phyloP scores from a whole-genome alignment of 768 basidiomycete genomes.

The Filobasidium wieringae region DNA sequence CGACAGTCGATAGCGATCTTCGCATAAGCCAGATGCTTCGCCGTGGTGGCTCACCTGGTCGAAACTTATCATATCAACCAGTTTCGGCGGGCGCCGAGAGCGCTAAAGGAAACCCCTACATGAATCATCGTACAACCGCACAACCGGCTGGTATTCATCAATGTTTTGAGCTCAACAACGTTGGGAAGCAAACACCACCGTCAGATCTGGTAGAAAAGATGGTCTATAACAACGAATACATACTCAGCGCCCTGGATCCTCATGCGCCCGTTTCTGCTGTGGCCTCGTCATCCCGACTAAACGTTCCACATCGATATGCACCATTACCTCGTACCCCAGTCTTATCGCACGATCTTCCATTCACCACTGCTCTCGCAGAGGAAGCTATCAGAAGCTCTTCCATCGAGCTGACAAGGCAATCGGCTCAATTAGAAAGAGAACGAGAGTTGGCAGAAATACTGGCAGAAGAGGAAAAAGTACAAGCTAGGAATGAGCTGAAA shows the following conservation, averaged over 20 bases:
- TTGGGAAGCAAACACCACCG: too few relatives aligned
- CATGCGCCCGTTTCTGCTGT: not conserved
- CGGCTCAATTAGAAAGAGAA: conserved; percentile 19
- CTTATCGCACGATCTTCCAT: conserved; percentile 12
- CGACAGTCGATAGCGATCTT: too few relatives aligned
- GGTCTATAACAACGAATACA: conserved; percentile 9
- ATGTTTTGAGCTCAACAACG: too few relatives aligned
- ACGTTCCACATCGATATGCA: not conserved
- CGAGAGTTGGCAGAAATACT: conserved; percentile 30
- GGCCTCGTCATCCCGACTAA: not conserved
- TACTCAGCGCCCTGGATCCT: not conserved
- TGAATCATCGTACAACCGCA: too few relatives aligned
- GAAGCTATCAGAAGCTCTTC: conserved; percentile 25
- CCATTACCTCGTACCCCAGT: not conserved
- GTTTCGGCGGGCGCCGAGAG: too few relatives aligned
- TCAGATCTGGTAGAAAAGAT: too few relatives aligned
- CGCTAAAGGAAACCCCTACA: too few relatives aligned
- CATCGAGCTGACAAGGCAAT: conserved; percentile 29
- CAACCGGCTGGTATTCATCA: too few relatives aligned
- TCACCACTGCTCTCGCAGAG: conserved; percentile 13
- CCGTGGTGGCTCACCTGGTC: too few relatives aligned
- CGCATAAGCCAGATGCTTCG: too few relatives aligned
- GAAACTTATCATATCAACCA: too few relatives aligned
- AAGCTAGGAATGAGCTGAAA: conserved; percentile 17
- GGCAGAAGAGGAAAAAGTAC: conserved; percentile 26